Evolutionary conservation across 352 stramenopile species (phyloP).

Genomic region (Phytophthora macrochlamydospora): DNA sequence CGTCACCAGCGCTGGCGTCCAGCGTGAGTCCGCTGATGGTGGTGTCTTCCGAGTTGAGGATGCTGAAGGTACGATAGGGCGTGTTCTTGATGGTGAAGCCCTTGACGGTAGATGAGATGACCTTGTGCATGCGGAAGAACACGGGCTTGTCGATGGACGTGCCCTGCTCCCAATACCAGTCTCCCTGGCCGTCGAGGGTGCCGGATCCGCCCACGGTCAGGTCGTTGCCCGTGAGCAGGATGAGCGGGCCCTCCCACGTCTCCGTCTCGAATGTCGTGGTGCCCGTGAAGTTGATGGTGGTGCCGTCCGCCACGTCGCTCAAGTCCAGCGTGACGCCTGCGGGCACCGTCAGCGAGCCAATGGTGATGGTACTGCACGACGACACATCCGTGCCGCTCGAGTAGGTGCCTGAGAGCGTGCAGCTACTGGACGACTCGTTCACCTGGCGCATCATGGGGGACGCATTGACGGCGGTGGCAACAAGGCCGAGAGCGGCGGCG

Average conservation of each 20-base stretch:
- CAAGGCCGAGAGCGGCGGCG: not conserved
- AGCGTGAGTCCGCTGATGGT: conserved; percentile 25
- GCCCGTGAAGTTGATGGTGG: conserved; percentile 7
- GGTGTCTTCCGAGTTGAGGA: conserved; percentile 25
- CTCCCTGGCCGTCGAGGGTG: conserved; percentile 38
- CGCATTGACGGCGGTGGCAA: not conserved
- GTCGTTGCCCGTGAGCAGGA: conserved; percentile 28
- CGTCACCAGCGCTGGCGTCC: conserved; percentile 17
- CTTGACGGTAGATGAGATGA: conserved; percentile 28
- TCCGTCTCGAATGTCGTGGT: conserved; percentile 39
- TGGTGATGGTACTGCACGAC: not conserved
- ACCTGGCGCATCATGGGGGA: conserved; percentile 26
- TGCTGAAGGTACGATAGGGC: conserved; percentile 29
- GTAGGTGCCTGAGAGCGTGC: conserved; percentile 8
- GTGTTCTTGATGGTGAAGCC: conserved; percentile 44
- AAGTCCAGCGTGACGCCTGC: not conserved
- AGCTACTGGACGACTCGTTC: not conserved
- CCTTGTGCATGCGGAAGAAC: conserved; percentile 37
- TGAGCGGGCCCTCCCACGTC: conserved; percentile 35
- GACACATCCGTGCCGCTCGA: not conserved
- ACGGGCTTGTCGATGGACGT: conserved; percentile 28
- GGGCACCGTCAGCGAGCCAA: not conserved
- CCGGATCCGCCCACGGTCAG: conserved; percentile 36
- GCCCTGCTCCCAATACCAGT: conserved; percentile 44
- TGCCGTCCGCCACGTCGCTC: not conserved